These are phyloP conservation scores for Orbilia oligospora DNA, from an alignment of 2,329 filamentous ascomycete species.

Conservation along the genomic window DNA sequence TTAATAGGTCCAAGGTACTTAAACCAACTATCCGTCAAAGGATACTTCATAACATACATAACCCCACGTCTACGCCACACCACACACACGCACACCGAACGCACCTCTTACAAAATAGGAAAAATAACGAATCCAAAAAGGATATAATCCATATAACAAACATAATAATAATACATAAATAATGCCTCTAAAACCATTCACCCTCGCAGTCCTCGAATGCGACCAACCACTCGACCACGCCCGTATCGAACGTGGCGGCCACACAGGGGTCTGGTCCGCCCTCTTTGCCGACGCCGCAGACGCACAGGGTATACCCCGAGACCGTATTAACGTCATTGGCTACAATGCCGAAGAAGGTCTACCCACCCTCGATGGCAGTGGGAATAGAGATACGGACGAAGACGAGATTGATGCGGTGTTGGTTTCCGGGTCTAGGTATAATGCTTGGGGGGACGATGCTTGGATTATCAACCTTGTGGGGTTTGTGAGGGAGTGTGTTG, in stretches of 20 bases:
- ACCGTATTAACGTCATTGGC: slow-evolving; percentile 33
- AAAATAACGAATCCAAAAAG: not conserved
- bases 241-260: slow-evolving; percentile 69
- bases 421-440: slow-evolving; percentile 79
- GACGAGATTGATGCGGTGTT: slow-evolving; percentile 84
- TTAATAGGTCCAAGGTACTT: too few species aligned
- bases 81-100: not conserved
- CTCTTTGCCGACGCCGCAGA: slow-evolving; percentile 74
- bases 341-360: slow-evolving; percentile 53
- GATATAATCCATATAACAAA: too few species aligned
- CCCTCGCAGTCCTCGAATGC: slow-evolving; percentile 89
- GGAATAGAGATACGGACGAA: not conserved
- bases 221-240: slow-evolving; percentile 80
- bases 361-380: slow-evolving; percentile 73
- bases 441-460: slow-evolving; percentile 79
- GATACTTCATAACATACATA: not conserved
- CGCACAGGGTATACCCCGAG: slow-evolving; percentile 70
- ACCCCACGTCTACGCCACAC: too few species aligned
- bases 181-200: slow-evolving; percentile 70
- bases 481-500: slow-evolving; percentile 74
- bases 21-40: not conserved
- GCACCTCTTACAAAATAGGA: not conserved
- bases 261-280: slow-evolving; percentile 82
- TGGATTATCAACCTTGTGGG: slow-evolving; percentile 84
- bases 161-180: too few species aligned